Conservation (phyloP, 768 basidiomycete genomes). For the Lactifluus rugatus region DNA sequence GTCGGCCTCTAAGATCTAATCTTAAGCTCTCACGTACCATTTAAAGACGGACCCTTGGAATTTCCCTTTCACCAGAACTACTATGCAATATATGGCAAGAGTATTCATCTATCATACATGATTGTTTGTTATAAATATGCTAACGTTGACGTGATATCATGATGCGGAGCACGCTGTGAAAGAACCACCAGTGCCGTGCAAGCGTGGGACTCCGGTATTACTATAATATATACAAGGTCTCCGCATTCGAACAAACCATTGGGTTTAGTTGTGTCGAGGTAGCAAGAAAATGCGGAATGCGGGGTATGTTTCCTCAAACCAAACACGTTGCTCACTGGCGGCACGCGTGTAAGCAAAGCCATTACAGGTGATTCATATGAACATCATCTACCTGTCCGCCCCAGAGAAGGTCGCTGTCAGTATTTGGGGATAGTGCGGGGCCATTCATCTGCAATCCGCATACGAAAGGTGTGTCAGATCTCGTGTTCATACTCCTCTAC, state of each 20-base stretch:
- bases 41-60: no score
- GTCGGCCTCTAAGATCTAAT: no score
- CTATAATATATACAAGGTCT: neutral
- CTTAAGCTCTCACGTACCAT: no score
- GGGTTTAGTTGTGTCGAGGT: neutral
- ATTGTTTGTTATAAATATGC: no score
- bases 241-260: neutral
- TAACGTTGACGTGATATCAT: neutral
- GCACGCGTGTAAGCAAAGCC: neutral
- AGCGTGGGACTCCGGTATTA: neutral
- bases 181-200: neutral
- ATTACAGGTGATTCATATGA: neutral
- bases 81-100: neutral
- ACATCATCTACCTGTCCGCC: neutral
- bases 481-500: neutral
- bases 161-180: neutral
- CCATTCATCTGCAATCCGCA: neutral
- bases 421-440: neutral
- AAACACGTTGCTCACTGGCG: neutral
- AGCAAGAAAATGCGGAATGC: neutral
- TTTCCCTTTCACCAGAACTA: no score
- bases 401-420: neutral
- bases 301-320: neutral
- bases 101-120: neutral
- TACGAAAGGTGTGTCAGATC: neutral